phyloP scores from a whole-genome alignment of 2,329 filamentous ascomycete genomes.

The Penicillium glabrum region DNA sequence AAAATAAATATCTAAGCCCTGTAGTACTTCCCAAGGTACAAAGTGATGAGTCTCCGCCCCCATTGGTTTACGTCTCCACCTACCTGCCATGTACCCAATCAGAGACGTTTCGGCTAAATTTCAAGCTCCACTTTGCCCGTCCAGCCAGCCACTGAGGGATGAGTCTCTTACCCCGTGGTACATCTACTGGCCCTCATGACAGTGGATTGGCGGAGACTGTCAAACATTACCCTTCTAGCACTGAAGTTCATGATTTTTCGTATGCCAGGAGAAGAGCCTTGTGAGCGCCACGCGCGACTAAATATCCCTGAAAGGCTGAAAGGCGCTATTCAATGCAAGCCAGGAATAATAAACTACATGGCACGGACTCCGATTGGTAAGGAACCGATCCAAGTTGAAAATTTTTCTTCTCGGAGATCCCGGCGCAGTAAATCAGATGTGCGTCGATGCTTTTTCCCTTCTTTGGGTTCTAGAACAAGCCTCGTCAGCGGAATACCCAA shows the following conservation, averaged over 20 bases:
- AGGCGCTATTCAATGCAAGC: not conserved
- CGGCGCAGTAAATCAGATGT: not conserved
- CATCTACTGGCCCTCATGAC: not conserved
- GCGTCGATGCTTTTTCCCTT: not conserved
- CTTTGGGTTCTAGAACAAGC: not conserved
- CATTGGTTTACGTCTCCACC: not conserved
- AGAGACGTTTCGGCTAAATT: not conserved
- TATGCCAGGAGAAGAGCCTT: not conserved
- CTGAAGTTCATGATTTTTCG: not conserved
- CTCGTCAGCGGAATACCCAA: not conserved
- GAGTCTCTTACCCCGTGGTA: conserved; percentile 1
- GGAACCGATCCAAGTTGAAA: not conserved
- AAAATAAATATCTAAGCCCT: not conserved
- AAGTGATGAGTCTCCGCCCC: not conserved
- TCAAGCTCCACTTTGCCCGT: not conserved
- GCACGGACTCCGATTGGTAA: not conserved
- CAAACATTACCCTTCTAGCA: not conserved
- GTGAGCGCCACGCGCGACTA: not conserved
- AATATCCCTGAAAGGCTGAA: not conserved
- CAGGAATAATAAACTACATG: not conserved
- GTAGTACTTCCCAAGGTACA: not conserved
- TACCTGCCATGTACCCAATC: not conserved
- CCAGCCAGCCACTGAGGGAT: not conserved
- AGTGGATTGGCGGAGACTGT: not conserved
- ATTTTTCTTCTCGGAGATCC: not conserved